phyloP scores from a whole-genome alignment of 805 yeast species.

The Monosporozyma solicola region DNA sequence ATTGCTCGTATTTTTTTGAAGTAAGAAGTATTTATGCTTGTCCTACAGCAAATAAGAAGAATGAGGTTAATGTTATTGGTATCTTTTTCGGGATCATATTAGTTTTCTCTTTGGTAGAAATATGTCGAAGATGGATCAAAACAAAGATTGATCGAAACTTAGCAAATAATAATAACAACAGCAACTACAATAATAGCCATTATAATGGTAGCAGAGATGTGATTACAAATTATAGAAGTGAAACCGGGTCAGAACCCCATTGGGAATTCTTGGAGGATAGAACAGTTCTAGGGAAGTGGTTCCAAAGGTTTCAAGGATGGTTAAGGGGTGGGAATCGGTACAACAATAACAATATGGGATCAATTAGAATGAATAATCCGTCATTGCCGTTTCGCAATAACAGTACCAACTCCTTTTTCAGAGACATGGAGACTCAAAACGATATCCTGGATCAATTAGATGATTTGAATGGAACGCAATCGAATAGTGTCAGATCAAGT shows the following conservation, averaged over 20 bases:
- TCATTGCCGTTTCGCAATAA: background rate
- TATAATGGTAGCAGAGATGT: background rate
- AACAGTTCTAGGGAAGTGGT: conserved; percentile 7
- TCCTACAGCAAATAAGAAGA: conserved; percentile 62
- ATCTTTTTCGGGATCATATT: conserved; percentile 48
- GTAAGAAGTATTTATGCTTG: conserved; percentile 81
- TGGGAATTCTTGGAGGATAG: conserved; percentile 25
- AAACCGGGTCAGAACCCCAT: conserved; percentile 8
- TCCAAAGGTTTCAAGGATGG: background rate
- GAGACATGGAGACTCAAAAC: conserved; percentile 35
- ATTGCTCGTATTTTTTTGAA: conserved; percentile 78
- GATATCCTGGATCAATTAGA: conserved; percentile 31
- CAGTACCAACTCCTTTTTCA: conserved; percentile 20
- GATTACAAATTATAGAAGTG: background rate
- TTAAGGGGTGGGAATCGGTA: background rate
- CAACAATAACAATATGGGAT: background rate
- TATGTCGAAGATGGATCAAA: conserved; percentile 31
- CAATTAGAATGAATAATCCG: conserved; percentile 3
- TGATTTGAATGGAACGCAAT: background rate
- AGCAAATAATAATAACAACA: background rate
- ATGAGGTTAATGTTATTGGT: conserved; percentile 56
- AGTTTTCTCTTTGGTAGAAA: conserved; percentile 32
- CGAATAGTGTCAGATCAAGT: background rate
- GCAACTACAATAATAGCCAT: background rate
- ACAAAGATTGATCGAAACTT: conserved; percentile 1